Percentiles rank a stretch among this genome's conserved stretches.
Conservation (phyloP, 352 stramenopile species). For the Globisporangium lucens region DNA sequence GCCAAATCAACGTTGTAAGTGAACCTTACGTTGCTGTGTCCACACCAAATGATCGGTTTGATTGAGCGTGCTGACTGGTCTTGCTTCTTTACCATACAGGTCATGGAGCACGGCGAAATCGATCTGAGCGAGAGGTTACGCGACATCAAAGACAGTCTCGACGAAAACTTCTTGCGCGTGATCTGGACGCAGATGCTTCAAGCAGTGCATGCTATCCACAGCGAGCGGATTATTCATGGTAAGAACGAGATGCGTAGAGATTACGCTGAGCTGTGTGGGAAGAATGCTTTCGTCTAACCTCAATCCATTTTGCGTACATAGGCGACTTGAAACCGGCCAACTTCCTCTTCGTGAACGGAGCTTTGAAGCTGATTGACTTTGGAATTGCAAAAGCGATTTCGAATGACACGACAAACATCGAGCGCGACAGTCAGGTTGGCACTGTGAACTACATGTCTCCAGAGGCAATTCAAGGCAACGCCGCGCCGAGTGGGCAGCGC, state of each 20-base stretch:
- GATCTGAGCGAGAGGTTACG: conserved; percentile 94
- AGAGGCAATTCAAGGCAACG: conserved; percentile 83
- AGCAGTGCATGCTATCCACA: conserved; percentile 96
- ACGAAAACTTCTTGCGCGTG: conserved; percentile 97
- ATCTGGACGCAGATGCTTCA: conserved; percentile 99
- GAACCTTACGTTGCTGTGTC: neutral
- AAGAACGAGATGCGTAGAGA: neutral
- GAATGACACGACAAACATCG: conserved; percentile 97
- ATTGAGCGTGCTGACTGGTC: neutral
- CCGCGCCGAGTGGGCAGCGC: conserved; percentile 41
- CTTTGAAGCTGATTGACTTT: conserved; percentile 98
- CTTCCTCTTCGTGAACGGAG: conserved; percentile 96
- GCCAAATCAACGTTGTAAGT: conserved; percentile 70
- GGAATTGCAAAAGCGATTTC: conserved; percentile 97
- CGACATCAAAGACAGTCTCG: conserved; percentile 77
- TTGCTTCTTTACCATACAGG: conserved; percentile 29
- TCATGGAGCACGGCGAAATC: conserved; percentile 98
- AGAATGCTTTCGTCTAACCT: neutral
- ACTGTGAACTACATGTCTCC: conserved; percentile 98
- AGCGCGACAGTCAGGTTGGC: conserved; percentile 94
- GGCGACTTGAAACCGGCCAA: conserved; percentile 96
- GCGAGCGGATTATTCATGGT: conserved; percentile 93
- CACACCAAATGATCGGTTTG: neutral
- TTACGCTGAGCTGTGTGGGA: neutral
- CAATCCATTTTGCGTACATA: conserved; percentile 14